Evolutionary conservation across 176 grass and related monocot species (phyloP).

Genomic region (Avena insularis): DNA sequence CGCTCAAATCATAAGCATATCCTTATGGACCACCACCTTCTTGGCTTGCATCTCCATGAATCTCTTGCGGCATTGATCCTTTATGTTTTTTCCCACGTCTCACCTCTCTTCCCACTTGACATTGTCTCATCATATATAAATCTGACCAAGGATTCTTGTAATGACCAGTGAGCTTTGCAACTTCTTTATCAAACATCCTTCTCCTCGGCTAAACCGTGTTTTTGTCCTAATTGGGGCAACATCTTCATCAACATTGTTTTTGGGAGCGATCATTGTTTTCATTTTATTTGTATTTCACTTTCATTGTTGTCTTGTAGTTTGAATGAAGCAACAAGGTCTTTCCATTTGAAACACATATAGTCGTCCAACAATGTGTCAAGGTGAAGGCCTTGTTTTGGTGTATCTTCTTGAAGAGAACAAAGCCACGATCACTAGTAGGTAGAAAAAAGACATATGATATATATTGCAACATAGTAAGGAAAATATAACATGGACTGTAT

Average conservation of each 20-base stretch:
- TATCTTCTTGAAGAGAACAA: not conserved
- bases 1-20: no score
- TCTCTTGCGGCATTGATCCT: no score
- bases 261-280: not conserved
- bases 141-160: no score
- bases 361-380: not conserved
- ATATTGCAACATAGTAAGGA: not conserved
- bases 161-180: not conserved
- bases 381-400: not conserved
- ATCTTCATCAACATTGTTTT: not conserved
- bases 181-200: not conserved
- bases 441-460: no score
- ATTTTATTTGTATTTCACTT: not conserved
- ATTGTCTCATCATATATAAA: no score
- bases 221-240: not conserved
- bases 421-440: not conserved
- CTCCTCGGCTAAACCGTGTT: not conserved
- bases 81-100: no score
- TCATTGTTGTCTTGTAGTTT: no score
- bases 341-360: not conserved
- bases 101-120: no score
- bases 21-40: no score
- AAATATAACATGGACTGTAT: no score
- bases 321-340: not conserved
- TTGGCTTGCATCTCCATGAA: no score